Evolutionary conservation across 1,284 basidiomycete genomes (phyloP), one percentile per base, ranked within the genome.

Genomic region (Naganishia albida): DNA sequence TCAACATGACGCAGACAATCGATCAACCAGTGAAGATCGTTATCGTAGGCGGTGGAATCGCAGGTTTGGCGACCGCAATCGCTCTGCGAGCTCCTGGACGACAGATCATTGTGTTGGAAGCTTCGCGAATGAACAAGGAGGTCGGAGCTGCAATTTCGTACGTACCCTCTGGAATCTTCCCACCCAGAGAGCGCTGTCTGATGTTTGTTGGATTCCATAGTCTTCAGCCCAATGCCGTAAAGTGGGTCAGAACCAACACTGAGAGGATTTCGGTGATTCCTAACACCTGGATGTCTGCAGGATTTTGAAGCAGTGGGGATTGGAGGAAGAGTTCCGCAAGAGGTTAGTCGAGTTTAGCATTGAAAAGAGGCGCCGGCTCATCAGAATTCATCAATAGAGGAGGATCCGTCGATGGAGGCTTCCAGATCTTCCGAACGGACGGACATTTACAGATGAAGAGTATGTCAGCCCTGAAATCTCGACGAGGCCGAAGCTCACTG

Each of bases 1-100:
- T 6, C 34, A 34, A 34, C 34, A 34, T 34, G 34, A 34, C 34
- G 10, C 6, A 34, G 34, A 34, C 34, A 4, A 4, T 34, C 34
- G 6, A 4, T 34, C 34, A n/a, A n/a, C n/a, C 34, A 34, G 34
- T 34, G 34, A 34, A 34, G 34, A 52, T 62, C 60, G 28, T 62
- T n/a, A 62, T 62, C 48, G 60, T 62, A n/a, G 60, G 60, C 48
- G 60, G 60, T 20, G 60, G 60, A 13, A 62, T 62, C 34, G 60
- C n/a, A 13, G 60, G 60, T 28, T 48, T 62, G 34, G 60, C 60
- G 3, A 53, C 30, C 16, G 60, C 60, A 12, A 52, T 62, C 18
- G 60, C 49, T 2, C 30, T 62, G 10, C 48, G 60, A 52, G 60
- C 23, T 16, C 49, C 48, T 16, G 50, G 49, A 20, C 2, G 50